Conservation (phyloP, 2,329 filamentous ascomycete species). For the Fusarium napiforme region DNA sequence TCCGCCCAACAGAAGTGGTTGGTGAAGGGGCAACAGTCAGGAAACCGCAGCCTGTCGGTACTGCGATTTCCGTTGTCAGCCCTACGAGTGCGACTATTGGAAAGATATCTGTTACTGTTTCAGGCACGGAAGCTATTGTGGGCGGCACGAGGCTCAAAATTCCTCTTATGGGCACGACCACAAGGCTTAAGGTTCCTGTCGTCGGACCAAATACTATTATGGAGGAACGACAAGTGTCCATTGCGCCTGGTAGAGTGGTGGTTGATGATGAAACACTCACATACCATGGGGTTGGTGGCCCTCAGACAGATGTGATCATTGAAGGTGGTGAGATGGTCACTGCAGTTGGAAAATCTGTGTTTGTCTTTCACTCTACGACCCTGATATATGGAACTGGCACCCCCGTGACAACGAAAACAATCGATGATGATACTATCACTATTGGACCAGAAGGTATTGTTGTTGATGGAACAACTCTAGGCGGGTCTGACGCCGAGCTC, state of each 20-base stretch:
- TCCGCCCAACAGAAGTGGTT: constrained; percentile 58
- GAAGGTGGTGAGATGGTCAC: constrained; percentile 61
- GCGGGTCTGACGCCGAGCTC: constrained; percentile 52
- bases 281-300: constrained; percentile 46
- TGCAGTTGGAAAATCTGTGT: constrained; percentile 53
- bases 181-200: constrained; percentile 52
- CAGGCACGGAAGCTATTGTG: constrained; percentile 54
- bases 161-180: constrained; percentile 50
- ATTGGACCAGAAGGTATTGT: constrained; percentile 59
- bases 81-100: constrained; percentile 54
- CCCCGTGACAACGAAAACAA: constrained; percentile 49
- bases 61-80: constrained; percentile 46
- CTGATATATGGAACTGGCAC: constrained; percentile 57
- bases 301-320: constrained; percentile 57
- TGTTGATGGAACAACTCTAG: constrained; percentile 55
- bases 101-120: constrained; percentile 55
- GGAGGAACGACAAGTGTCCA: constrained; percentile 48
- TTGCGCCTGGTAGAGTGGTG: constrained; percentile 50
- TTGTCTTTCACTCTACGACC: constrained; percentile 56
- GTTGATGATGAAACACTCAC: constrained; percentile 53
- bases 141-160: constrained; percentile 58
- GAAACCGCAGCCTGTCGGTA: constrained; percentile 52
- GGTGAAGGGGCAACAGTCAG: constrained; percentile 58
- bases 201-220: constrained; percentile 50
- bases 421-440: constrained; percentile 63